Evolutionary conservation across 164 flowering plant species (phyloP).

Genomic region (Vitis vinifera): ASM3070453v1 NC_081812.1:4537501-4538000

Average conservation of each 20-base stretch:
- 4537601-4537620: not conserved
- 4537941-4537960: no score
- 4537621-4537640: not conserved
- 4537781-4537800: no score
- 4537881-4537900: no score
- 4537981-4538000: no score
- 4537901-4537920: no score
- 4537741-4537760: not conserved
- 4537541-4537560: constrained; percentile 38
- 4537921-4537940: no score
- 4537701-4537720: not conserved
- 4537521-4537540: not conserved
- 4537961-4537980: no score
- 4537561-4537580: constrained; percentile 67
- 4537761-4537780: not conserved
- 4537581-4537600: constrained; percentile 15
- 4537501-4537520: not conserved
- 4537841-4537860: no score
- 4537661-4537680: not conserved
- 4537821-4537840: no score
- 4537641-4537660: not conserved
- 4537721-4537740: not conserved
- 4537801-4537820: no score
- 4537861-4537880: no score
- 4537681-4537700: no score